Evolutionary conservation across 371 early-diverging fungal genomes (phyloP), one percentile per base, ranked within the genome.

Genomic region (Mortierella sp.): DNA sequence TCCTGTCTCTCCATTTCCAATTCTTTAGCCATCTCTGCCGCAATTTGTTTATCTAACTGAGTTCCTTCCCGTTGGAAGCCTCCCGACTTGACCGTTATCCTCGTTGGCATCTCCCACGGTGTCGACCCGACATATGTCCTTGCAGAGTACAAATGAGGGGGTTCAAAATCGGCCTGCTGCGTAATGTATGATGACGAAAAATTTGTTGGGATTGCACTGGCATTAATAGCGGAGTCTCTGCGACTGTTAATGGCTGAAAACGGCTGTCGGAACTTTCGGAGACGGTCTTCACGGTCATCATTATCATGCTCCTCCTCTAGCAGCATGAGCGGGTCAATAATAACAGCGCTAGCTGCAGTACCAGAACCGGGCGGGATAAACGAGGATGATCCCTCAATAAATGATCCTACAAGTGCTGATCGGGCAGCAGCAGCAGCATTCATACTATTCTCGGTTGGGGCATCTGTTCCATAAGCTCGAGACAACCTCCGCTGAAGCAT

Each of bases 21-120:
- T 43, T 80, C 80, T 55, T 72, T 68, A 10, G 80, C 80, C 80
- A 80, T 75, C 64, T 80, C 75, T 22, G 71, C 37, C 14, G 71
- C 75, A 61, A 80, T 74, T 39, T 80, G 70, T 45, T 68, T 70
- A 37, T 80, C 80, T 39, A 80, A 51, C 43, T 80, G 68, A 0
- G 75, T 43, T 35, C 80, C 80, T 39, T 80, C 80, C 20, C 80
- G 70, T 43, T 78, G 74, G 49, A 70, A 58, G 4, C 80, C 80
- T 8, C 80, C 72, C 0, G 75, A 61, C 22, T 80, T 80, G 37
- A 75, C 75, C 1, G 80, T 80, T 55, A 80, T 55, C 54, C 80
- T 64, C 5, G 80, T 80, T 5, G 80, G 80, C 80, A 74, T 80
- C 62, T 80, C 80, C 80, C 80, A 80, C 9, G 80, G 80, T 10